Evolutionary conservation across 345 rosid genomes (phyloP).

Genomic region (Populus alba): DNA sequence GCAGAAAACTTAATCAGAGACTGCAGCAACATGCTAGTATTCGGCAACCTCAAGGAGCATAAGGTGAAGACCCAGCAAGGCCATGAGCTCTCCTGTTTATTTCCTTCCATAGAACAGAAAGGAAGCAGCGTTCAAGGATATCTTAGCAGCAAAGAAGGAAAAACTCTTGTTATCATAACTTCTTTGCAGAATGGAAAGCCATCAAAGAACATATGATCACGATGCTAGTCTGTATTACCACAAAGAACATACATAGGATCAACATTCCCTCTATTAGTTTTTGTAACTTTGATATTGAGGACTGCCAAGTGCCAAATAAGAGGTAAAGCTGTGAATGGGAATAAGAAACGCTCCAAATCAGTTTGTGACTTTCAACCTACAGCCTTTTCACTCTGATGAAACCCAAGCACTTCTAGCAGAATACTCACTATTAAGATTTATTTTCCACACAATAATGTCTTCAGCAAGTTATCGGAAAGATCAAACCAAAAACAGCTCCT

Average conservation of each 20-base stretch:
- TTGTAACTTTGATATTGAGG: too few relatives aligned
- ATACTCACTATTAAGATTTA: not conserved
- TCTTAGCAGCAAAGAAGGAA: too few relatives aligned
- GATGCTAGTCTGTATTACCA: too few relatives aligned
- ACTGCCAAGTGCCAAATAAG: too few relatives aligned
- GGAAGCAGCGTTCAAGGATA: not conserved
- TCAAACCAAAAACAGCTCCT: not conserved
- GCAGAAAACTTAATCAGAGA: not conserved
- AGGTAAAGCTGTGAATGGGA: not conserved
- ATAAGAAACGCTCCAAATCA: not conserved
- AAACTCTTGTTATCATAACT: not conserved
- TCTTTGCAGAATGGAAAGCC: too few relatives aligned
- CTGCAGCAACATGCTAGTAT: too few relatives aligned
- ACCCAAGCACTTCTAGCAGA: not conserved
- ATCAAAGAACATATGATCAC: too few relatives aligned
- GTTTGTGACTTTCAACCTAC: not conserved
- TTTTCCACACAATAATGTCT: not conserved
- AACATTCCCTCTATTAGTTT: too few relatives aligned
- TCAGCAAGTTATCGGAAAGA: not conserved
- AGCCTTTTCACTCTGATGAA: not conserved
- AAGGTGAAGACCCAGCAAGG: not conserved
- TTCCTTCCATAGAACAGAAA: not conserved
- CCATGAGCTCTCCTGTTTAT: not conserved
- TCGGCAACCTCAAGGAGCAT: not conserved
- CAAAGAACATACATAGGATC: too few relatives aligned